Conservation (phyloP, 164 flowering plant species). For the Vitis rupestris region DNA sequence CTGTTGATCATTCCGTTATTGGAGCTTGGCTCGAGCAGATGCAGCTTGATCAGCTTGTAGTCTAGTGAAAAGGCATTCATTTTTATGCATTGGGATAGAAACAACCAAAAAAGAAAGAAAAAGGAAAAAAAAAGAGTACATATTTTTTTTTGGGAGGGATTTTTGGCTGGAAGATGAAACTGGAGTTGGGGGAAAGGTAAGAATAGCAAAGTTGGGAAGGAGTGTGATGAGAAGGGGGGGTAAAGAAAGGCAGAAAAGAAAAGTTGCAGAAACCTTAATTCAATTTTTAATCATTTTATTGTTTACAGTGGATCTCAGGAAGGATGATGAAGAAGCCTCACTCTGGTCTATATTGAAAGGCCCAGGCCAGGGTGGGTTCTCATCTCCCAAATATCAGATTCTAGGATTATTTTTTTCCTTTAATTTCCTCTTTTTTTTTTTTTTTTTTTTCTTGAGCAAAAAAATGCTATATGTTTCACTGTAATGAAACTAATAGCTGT, state of each 20-base stretch:
- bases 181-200: not conserved
- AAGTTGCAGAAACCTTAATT: slow-evolving; percentile 4
- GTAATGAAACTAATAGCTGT: slow-evolving; percentile 4
- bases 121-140: slow-evolving; percentile 1
- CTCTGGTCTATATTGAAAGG: slow-evolving; percentile 4
- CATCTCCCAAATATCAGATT: slow-evolving; percentile 1
- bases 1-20: slow-evolving; percentile 29
- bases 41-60: slow-evolving; percentile 46
- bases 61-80: slow-evolving; percentile 19
- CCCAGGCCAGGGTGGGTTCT: slow-evolving; percentile 7
- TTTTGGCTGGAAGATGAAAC: slow-evolving; percentile 1
- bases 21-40: slow-evolving; percentile 46
- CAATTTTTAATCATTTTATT: slow-evolving; percentile 13
- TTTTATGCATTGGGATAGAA: slow-evolving; percentile 3
- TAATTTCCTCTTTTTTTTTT: not conserved
- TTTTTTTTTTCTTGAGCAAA: not conserved
- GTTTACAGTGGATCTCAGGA: slow-evolving; percentile 8
- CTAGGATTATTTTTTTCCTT: slow-evolving; percentile 1
- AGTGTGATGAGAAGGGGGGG: not conserved
- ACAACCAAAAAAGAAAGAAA: no score
- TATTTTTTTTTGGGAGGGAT: slow-evolving; percentile 11
- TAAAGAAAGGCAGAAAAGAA: not conserved
- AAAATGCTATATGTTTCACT: not conserved
- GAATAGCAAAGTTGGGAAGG: not conserved
- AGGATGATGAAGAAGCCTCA: slow-evolving; percentile 4